These are phyloP conservation scores for Colletotrichum sp. DNA, from an alignment of 2,329 filamentous ascomycete species.

Conservation along the genomic window DNA sequence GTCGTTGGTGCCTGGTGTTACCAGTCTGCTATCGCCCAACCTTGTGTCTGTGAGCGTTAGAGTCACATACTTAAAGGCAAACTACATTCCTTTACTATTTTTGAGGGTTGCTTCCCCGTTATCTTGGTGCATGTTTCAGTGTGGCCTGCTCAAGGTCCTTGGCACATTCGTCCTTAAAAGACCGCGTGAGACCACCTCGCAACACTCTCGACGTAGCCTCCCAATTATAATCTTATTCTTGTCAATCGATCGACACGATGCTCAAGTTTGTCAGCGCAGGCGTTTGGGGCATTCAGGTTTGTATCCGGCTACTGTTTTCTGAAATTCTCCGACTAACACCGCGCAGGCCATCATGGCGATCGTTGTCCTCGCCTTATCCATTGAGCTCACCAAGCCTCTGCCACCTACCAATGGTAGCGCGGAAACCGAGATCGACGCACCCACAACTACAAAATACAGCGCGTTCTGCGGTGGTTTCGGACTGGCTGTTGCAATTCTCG, in stretches of 20 bases:
- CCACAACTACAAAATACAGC: too few species aligned
- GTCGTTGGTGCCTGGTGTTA: not conserved
- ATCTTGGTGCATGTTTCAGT: not conserved
- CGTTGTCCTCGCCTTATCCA: conserved; percentile 11
- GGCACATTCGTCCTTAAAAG: not conserved
- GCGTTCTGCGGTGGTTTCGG: too few species aligned
- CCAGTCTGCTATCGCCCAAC: not conserved
- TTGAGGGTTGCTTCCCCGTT: not conserved
- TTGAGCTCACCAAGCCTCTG: not conserved
- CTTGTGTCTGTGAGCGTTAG: not conserved
- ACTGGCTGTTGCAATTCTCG: too few species aligned
- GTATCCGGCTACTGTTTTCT: not conserved
- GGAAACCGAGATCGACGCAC: too few species aligned
- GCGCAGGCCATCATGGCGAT: conserved; percentile 8
- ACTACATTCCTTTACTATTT: not conserved
- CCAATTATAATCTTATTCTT: rapidly evolving
- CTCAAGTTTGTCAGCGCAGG: not conserved
- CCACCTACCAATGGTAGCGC: too few species aligned
- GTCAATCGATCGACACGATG: not conserved
- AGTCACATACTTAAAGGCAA: not conserved
- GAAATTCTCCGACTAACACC: too few species aligned
- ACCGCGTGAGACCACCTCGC: not conserved
- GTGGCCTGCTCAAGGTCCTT: not conserved
- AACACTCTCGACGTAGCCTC: not conserved
- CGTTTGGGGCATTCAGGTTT: conserved; percentile 16